A percentile compares a stretch with the other conserved stretches of the same genome.
Evolutionary conservation across 2,329 filamentous ascomycete species (phyloP).

Genomic region (Fusarium verticillioides): DNA sequence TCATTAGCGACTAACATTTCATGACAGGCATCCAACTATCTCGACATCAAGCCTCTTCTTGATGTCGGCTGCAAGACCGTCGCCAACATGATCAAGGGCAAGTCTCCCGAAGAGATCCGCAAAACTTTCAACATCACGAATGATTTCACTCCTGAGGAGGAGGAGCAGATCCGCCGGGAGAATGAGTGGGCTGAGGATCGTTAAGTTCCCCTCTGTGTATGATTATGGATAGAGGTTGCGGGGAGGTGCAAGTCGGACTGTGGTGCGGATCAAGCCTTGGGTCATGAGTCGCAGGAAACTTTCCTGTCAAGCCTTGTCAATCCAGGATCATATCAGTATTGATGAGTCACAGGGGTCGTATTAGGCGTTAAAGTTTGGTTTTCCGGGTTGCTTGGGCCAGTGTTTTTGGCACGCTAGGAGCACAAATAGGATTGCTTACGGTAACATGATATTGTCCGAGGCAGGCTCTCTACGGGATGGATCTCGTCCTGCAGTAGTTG

Average conservation of each 20-base stretch:
- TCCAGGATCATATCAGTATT: conserved; percentile 10
- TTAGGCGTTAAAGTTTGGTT: conserved; percentile 42
- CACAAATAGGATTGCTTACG: conserved; percentile 11
- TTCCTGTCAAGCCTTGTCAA: not conserved
- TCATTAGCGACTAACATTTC: conserved; percentile 32
- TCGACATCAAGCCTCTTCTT: conserved; percentile 97
- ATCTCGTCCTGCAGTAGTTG: conserved; percentile 11
- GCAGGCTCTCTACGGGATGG: conserved; percentile 8
- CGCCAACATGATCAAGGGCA: conserved; percentile 99
- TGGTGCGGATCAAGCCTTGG: not conserved
- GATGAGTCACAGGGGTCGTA: conserved; percentile 26
- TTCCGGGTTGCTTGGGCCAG: conserved; percentile 34
- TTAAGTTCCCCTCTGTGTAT: conserved; percentile 52
- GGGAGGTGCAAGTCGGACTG: not conserved
- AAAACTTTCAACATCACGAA: conserved; percentile 99
- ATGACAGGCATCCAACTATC: conserved; percentile 89
- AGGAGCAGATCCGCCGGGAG: conserved; percentile 94
- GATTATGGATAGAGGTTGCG: not conserved
- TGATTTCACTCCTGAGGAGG: conserved; percentile 98
- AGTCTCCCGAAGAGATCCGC: conserved; percentile 98
- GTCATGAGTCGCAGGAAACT: not conserved
- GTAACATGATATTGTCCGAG: not conserved
- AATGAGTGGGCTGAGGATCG: conserved; percentile 93
- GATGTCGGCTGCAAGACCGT: conserved; percentile 99
- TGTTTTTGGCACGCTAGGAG: conserved; percentile 30